Evolutionary conservation across 1,284 basidiomycete species (phyloP).

Genomic region (Moesziomyces globuligerus): DNA sequence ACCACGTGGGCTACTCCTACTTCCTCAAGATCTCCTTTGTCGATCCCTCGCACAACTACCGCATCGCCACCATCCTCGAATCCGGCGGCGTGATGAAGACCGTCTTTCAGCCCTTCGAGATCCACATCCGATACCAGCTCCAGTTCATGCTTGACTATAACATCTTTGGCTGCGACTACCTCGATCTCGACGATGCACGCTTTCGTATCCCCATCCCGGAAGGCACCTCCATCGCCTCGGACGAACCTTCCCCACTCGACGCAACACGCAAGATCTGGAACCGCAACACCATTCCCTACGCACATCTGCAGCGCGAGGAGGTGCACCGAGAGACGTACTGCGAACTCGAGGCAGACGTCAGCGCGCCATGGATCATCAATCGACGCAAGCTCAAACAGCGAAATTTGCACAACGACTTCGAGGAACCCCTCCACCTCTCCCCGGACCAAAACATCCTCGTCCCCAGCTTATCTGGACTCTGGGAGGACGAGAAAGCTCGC

Average conservation of each 20-base stretch:
- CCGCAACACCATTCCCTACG: conserved; percentile 32
- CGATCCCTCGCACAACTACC: conserved; percentile 69
- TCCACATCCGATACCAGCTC: conserved; percentile 85
- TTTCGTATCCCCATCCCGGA: conserved; percentile 71
- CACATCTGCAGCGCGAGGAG: conserved; percentile 35
- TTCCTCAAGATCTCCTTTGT: conserved; percentile 87
- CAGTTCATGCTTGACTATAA: conserved; percentile 97
- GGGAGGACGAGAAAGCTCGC: conserved; percentile 88
- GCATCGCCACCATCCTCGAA: conserved; percentile 60
- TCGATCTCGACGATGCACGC: conserved; percentile 74
- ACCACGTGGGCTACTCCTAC: conserved; percentile 83
- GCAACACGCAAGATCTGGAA: conserved; percentile 36
- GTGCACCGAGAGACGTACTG: conserved; percentile 73
- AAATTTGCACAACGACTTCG: conserved; percentile 76
- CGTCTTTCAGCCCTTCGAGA: conserved; percentile 77
- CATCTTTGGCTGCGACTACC: conserved; percentile 90
- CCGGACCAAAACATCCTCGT: conserved; percentile 77
- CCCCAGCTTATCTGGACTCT: conserved; percentile 86
- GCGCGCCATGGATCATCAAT: conserved; percentile 86
- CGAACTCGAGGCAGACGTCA: conserved; percentile 84
- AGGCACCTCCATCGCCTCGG: conserved; percentile 18
- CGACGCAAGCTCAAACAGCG: conserved; percentile 76
- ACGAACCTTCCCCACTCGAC: conserved; percentile 18
- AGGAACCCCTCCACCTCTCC: conserved; percentile 17
- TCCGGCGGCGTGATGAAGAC: conserved; percentile 70